These are phyloP conservation scores for Chalciporus pseudorubinellus DNA, from an alignment of 768 basidiomycete species.

Conservation along the genomic window DNA sequence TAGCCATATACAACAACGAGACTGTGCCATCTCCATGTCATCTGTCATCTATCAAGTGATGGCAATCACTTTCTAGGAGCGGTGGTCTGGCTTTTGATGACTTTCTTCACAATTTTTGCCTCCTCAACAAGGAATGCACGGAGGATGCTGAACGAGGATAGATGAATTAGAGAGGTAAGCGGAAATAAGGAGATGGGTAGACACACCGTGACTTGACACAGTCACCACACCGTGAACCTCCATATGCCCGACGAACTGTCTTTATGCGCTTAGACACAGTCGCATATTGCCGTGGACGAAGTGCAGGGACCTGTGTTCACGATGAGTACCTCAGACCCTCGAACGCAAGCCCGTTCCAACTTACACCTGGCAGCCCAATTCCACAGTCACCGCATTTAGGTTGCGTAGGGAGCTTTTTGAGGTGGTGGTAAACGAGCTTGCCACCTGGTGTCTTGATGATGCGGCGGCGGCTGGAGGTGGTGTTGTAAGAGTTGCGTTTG, in stretches of 20 bases:
- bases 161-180: not conserved
- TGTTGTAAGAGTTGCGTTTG: constrained; percentile 98
- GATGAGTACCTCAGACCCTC: not conserved
- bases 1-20: constrained; percentile 12
- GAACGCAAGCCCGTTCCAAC: constrained; percentile 30
- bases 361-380: constrained; percentile 87
- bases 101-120: constrained; percentile 99
- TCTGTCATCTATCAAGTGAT: not conserved
- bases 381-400: constrained; percentile 99
- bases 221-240: constrained; percentile 93
- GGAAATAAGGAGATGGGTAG: not conserved
- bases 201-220: constrained; percentile 93
- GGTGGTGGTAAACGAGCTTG: constrained; percentile 95
- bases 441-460: constrained; percentile 99
- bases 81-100: constrained; percentile 81
- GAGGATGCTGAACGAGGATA: constrained; percentile 66
- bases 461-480: constrained; percentile 91
- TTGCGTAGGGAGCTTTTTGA: constrained; percentile 88
- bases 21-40: not conserved
- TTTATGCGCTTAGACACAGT: constrained; percentile 96
- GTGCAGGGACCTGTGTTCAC: constrained; percentile 73
- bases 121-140: constrained; percentile 99
- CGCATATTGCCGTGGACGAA: constrained; percentile 94
- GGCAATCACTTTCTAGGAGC: constrained; percentile 24
- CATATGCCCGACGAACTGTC: constrained; percentile 94